phyloP scores from a whole-genome alignment of 352 stramenopile genomes.

The Bremia lactucae region DNA sequence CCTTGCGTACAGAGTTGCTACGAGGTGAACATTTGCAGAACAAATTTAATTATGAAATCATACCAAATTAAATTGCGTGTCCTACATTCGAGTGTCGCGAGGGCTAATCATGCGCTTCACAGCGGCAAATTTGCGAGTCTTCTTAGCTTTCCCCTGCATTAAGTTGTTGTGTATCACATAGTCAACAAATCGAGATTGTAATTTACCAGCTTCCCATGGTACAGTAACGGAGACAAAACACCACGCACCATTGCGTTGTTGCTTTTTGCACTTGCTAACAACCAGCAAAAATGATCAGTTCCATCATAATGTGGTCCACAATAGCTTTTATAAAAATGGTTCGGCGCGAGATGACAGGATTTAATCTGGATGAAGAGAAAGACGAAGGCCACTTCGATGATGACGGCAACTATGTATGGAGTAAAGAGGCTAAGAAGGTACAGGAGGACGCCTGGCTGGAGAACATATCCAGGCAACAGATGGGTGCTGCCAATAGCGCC shows the following conservation, averaged over 20 bases:
- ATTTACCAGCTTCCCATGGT: background rate
- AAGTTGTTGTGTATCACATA: background rate
- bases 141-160: slow-evolving; percentile 92
- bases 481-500: slow-evolving; percentile 44
- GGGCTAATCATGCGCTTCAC: slow-evolving; percentile 98
- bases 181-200: slow-evolving; percentile 1
- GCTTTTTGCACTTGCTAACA: slow-evolving; percentile 7
- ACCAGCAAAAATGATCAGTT: slow-evolving; percentile 8
- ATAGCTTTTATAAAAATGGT: too few relatives aligned
- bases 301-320: slow-evolving; percentile 1
- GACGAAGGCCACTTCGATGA: slow-evolving; percentile 81
- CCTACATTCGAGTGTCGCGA: slow-evolving; percentile 95
- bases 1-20: slow-evolving; percentile 75
- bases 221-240: background rate
- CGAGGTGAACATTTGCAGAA: slow-evolving; percentile 4
- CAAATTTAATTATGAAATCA: background rate
- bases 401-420: slow-evolving; percentile 72
- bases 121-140: slow-evolving; percentile 95
- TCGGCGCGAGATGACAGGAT: slow-evolving; percentile 50
- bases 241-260: slow-evolving; percentile 11
- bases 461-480: slow-evolving; percentile 57
- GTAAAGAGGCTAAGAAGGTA: slow-evolving; percentile 57
- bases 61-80: background rate
- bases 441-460: slow-evolving; percentile 82
- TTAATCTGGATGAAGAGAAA: slow-evolving; percentile 81